Evolutionary conservation across 2,329 filamentous ascomycete genomes (phyloP).

Genomic region (Claviceps sp.): DNA sequence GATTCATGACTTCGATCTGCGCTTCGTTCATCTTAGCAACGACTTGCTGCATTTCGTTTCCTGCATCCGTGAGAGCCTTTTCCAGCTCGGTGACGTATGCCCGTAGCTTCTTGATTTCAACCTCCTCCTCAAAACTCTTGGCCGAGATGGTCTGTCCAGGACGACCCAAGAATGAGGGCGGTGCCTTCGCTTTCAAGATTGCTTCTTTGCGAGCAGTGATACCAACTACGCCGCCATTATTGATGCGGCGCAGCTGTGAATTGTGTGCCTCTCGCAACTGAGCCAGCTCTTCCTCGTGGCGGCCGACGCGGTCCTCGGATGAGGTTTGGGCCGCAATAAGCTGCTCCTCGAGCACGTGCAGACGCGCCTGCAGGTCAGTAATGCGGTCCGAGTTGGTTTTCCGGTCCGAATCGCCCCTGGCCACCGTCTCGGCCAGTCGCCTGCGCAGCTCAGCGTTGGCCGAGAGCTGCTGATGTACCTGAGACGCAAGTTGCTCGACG

Average conservation of each 20-base stretch:
- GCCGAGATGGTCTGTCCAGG: slow-evolving; percentile 38
- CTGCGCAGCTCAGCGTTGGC: slow-evolving; percentile 62
- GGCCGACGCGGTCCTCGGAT: slow-evolving; percentile 70
- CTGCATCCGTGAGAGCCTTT: slow-evolving; percentile 44
- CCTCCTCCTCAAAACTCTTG: slow-evolving; percentile 57
- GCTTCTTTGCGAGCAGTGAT: slow-evolving; percentile 20
- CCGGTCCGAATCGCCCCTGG: slow-evolving; percentile 74
- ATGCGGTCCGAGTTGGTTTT: slow-evolving; percentile 69
- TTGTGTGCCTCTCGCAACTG: slow-evolving; percentile 65
- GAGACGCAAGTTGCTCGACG: slow-evolving; percentile 64
- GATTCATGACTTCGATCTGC: slow-evolving; percentile 70
- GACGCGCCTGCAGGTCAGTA: slow-evolving; percentile 65
- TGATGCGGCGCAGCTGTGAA: slow-evolving; percentile 62
- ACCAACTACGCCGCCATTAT: slow-evolving; percentile 26
- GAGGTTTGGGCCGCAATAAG: slow-evolving; percentile 71
- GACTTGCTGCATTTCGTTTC: slow-evolving; percentile 72
- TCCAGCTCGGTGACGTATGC: slow-evolving; percentile 75
- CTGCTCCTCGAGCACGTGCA: slow-evolving; percentile 72
- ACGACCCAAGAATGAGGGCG: slow-evolving; percentile 19
- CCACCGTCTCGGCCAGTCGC: slow-evolving; percentile 66
- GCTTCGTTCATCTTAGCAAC: slow-evolving; percentile 67
- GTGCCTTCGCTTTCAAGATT: slow-evolving; percentile 19
- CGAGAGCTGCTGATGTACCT: slow-evolving; percentile 70
- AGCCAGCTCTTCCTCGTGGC: slow-evolving; percentile 76
- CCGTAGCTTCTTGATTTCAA: slow-evolving; percentile 63